phyloP scores from a whole-genome alignment of 106 monocot species.

The Narthecium ossifragum region DNA sequence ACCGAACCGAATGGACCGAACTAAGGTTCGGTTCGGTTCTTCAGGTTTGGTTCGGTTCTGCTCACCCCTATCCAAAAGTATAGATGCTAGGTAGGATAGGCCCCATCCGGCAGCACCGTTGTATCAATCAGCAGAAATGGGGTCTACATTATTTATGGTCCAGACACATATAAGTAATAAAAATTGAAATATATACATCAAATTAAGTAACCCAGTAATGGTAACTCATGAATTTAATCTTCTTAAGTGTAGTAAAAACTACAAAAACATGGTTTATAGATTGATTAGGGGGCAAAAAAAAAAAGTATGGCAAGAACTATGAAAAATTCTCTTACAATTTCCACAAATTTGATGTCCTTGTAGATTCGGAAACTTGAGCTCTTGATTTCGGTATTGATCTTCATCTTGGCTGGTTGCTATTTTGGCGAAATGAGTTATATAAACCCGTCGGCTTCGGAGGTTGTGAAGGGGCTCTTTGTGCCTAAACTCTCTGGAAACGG shows the following conservation, averaged over 20 bases:
- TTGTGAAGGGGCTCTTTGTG: constrained; percentile 41
- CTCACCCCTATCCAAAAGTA: no score
- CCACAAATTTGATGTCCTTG: neutral
- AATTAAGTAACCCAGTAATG: no score
- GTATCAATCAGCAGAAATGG: no score
- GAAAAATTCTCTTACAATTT: neutral
- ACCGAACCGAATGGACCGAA: no score
- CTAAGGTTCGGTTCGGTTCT: no score
- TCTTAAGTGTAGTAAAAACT: neutral
- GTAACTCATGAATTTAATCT: no score
- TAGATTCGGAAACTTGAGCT: constrained; percentile 53
- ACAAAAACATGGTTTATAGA: neutral
- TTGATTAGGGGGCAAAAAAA: neutral
- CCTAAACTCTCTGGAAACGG: constrained; percentile 35
- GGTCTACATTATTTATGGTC: no score
- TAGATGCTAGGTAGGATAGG: neutral
- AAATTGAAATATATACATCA: no score
- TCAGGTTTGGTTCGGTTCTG: no score
- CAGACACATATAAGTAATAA: no score
- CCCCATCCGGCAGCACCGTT: no score
- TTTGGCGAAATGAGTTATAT: constrained; percentile 42
- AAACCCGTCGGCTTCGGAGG: constrained; percentile 29
- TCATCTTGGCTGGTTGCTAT: constrained; percentile 43
- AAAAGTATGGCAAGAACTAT: neutral
- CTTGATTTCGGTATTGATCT: constrained; percentile 28